These are phyloP conservation scores for Clathrospora elynae DNA, from an alignment of 2,329 filamentous ascomycete genomes.

Conservation along the genomic window DNA sequence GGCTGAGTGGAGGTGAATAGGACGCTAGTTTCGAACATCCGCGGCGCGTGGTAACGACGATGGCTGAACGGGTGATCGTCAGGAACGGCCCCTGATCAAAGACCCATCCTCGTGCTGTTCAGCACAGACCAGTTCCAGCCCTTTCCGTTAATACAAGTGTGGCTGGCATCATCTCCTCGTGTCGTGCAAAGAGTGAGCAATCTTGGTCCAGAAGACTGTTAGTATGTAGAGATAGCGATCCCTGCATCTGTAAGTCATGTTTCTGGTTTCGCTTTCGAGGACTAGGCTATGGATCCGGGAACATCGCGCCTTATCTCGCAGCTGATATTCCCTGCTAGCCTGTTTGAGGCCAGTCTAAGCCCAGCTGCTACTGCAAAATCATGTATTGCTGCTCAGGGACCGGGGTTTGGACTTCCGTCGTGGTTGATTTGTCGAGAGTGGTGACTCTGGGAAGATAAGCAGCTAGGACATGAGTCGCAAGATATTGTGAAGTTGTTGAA, in stretches of 20 bases:
- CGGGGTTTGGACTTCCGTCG: too few species aligned
- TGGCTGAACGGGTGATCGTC: conserved; percentile 2
- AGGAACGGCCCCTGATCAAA: conserved; percentile 10
- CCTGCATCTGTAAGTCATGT: conserved; percentile 10
- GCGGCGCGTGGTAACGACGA: conserved; percentile 4
- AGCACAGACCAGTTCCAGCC: too few species aligned
- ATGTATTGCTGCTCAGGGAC: conserved; percentile 2
- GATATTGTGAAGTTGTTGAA: conserved; percentile 1
- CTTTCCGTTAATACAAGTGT: neutral
- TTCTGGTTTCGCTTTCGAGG: conserved; percentile 12
- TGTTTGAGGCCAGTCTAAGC: conserved; percentile 5
- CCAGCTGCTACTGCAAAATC: conserved; percentile 4
- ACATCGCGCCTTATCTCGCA: conserved; percentile 13
- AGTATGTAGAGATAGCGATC: neutral
- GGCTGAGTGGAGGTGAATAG: too few species aligned
- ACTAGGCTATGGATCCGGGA: conserved; percentile 3
- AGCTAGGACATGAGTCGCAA: neutral
- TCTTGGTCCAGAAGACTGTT: neutral
- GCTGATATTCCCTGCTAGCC: conserved; percentile 9
- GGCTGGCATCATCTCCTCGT: neutral
- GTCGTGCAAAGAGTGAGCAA: neutral
- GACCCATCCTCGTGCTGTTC: too few species aligned
- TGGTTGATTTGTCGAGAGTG: too few species aligned
- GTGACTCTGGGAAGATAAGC: conserved; percentile 4
- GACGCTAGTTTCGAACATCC: too few species aligned